Conservation (phyloP, 148 eudicot genomes). For the Arctostaphylos glauca region DNA sequence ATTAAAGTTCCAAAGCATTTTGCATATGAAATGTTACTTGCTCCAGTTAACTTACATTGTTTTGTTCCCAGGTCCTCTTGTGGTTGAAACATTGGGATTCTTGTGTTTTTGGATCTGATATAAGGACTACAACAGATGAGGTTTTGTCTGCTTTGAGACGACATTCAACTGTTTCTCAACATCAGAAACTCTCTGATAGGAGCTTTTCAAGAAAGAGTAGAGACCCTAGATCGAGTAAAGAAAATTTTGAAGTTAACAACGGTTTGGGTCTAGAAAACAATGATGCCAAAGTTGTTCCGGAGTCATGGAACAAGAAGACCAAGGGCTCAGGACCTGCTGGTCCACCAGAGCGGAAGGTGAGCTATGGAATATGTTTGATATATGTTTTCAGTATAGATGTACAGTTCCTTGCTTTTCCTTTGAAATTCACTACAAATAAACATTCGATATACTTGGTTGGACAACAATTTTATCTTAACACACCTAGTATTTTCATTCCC, state of each 20-base stretch:
- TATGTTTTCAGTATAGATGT: not conserved
- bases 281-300: slow-evolving; percentile 35
- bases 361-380: slow-evolving; percentile 20
- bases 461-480: not conserved
- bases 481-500: not conserved
- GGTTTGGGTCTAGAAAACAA: slow-evolving; percentile 36
- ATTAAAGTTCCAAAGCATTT: not conserved
- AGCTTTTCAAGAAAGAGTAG: slow-evolving; percentile 44
- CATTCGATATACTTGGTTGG: not conserved
- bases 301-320: slow-evolving; percentile 45
- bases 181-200: slow-evolving; percentile 44
- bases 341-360: slow-evolving; percentile 88
- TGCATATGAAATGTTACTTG: slow-evolving; percentile 10
- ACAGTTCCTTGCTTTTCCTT: not conserved
- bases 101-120: slow-evolving; percentile 79
- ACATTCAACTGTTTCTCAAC: slow-evolving; percentile 66
- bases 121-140: slow-evolving; percentile 76
- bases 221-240: slow-evolving; percentile 37
- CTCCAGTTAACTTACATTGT: slow-evolving; percentile 10
- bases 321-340: slow-evolving; percentile 36
- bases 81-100: slow-evolving; percentile 99
- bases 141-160: slow-evolving; percentile 80
- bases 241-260: slow-evolving; percentile 25
- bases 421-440: not conserved
- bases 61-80: slow-evolving; percentile 63